Percentiles rank a stretch among this genome's conserved stretches.
These are phyloP conservation scores for Leishmania gerbilli DNA, from an alignment of 208 protist species.

Conservation along the genomic window DNA sequence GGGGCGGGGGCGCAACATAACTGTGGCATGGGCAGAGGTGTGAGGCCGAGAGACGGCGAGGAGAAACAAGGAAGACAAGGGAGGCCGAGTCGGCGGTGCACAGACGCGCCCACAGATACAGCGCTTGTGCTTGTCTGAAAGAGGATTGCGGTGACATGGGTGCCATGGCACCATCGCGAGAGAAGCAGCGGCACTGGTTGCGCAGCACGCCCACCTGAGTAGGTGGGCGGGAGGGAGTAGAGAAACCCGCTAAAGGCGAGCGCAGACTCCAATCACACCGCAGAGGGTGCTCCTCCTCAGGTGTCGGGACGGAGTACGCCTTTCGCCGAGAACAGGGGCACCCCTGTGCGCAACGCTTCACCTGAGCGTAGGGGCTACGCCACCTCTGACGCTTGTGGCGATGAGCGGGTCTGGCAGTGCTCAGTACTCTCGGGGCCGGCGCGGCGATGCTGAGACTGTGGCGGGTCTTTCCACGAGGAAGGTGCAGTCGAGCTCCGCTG, in stretches of 20 bases:
- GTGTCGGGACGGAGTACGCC: neutral
- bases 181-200: neutral
- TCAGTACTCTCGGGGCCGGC: neutral
- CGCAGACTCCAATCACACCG: neutral
- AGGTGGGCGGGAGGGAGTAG: neutral
- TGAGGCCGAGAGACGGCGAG: neutral
- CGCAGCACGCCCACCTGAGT: neutral
- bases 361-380: neutral
- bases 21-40: neutral
- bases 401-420: neutral
- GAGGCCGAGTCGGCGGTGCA: neutral
- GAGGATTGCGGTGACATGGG: neutral
- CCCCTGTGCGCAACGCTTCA: neutral
- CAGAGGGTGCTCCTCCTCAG: neutral
- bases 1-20: neutral
- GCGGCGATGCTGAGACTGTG: neutral
- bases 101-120: neutral
- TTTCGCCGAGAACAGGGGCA: neutral
- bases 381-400: constrained; percentile 1
- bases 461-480: neutral
- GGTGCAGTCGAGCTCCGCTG: neutral
- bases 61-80: neutral
- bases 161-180: neutral
- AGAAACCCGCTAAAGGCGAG: neutral
- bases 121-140: neutral